These are phyloP conservation scores for Termitomyces sp. DNA, from an alignment of 768 basidiomycete genomes.

Conservation along the genomic window DNA sequence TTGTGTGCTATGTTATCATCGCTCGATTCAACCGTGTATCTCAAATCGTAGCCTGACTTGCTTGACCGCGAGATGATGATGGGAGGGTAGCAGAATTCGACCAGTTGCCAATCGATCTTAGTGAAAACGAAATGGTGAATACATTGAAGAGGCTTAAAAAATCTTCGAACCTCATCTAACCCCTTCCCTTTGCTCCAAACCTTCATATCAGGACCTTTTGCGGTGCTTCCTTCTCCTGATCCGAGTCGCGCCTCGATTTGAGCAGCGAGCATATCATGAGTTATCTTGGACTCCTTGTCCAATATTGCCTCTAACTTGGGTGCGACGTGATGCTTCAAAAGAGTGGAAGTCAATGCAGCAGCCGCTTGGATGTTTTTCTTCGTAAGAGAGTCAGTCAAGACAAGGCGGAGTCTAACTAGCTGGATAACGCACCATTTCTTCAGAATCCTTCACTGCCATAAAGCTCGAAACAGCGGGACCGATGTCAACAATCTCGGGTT, in stretches of 20 bases:
- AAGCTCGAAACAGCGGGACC: conserved; percentile 70
- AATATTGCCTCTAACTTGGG: conserved; percentile 87
- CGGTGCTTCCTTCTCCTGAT: conserved; percentile 72
- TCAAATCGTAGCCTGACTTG: conserved; percentile 81
- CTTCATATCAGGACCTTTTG: conserved; percentile 88
- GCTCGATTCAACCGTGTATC: conserved; percentile 83
- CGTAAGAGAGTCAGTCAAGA: conserved; percentile 2
- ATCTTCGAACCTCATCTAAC: conserved; percentile 63
- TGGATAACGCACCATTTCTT: conserved; percentile 73
- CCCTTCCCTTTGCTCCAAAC: conserved; percentile 84
- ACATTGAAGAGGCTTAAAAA: neutral
- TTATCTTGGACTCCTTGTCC: conserved; percentile 87
- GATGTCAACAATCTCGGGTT: conserved; percentile 81
- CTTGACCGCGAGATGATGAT: conserved; percentile 94
- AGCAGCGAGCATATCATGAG: conserved; percentile 82
- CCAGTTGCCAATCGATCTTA: conserved; percentile 85
- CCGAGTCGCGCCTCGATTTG: conserved; percentile 89
- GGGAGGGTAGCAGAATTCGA: conserved; percentile 93
- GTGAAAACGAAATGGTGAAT: conserved; percentile 7
- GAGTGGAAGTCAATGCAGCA: conserved; percentile 76
- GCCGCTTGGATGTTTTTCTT: conserved; percentile 81
- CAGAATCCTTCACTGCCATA: conserved; percentile 87
- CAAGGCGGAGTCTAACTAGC: neutral
- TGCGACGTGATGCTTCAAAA: conserved; percentile 83
- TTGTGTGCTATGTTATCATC: conserved; percentile 80